Base-by-base conservation (phyloP, 139 green algal genomes). In the Coelastrella sp. region DNA sequence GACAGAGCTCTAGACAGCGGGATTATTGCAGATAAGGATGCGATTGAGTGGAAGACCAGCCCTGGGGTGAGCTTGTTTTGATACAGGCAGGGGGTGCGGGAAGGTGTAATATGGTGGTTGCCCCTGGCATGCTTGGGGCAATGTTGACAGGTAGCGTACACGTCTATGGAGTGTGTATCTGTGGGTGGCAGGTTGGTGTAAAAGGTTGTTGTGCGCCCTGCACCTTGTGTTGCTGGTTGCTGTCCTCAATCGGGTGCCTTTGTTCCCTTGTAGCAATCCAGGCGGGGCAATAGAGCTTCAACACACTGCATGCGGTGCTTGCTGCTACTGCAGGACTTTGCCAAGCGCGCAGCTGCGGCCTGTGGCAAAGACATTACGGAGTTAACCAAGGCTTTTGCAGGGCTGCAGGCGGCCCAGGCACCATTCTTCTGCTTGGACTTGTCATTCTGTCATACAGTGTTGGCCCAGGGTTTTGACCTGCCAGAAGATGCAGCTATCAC, bases 381-480 rank as follows among this genome's bases (percentile, higher is more conserved):
- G 61, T 20, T 80, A 32, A 61, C 80, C 19, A 59, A 76, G 5
- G 6, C 47, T 2, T 92, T 83, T 80, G 66, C 19, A 23, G 65
- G 60, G n/a, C 22, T 97, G 92, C 88, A 66, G 8, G 22, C 91
- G 3, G 71, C 66, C 6, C 86, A 97, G 20, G 89, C 92, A n/a
- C 95, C 96, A 23, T 99, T 96, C 94, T 92, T 99, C 59, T 99
- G 98, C 94, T 88, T 99, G 81, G 98, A 99, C 94, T 91, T 99
- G 56, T 93, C 95, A 3, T 99, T 97, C 95, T 93, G 91, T 57
- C 92, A 98, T 88, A 95, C 94, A 98, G 74, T 80, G 74, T 61
- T 80, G 3, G 19, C 22, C 58, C 58, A 7, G n/a, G 57, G 7
- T 80, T 22, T 99, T 92, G 92, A 96, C 91, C 88, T 97, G 54